A percentile compares a stretch with the other conserved stretches of the same genome.
Conservation (phyloP, 176 grass and related monocot genomes). For the Aegilops speltoides region DNA sequence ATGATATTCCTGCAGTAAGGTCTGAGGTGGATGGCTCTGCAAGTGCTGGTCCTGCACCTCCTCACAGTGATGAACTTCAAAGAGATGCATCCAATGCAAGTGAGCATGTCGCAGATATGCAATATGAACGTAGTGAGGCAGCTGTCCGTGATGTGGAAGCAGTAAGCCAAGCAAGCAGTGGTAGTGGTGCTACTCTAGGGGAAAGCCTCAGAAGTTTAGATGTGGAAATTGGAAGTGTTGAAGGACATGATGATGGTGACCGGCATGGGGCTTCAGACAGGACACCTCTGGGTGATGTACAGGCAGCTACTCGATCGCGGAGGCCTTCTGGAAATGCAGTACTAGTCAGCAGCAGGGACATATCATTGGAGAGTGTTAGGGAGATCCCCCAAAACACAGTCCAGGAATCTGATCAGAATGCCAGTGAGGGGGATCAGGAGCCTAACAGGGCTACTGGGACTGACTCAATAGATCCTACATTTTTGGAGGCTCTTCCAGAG, state of each 20-base stretch:
- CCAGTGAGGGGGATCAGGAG: constrained; percentile 51
- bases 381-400: constrained; percentile 68
- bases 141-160: constrained; percentile 83
- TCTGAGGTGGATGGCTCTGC: constrained; percentile 38
- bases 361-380: constrained; percentile 78
- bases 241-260: constrained; percentile 93
- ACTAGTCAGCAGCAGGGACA: constrained; percentile 50
- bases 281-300: constrained; percentile 60
- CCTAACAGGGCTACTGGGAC: constrained; percentile 45
- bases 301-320: constrained; percentile 50
- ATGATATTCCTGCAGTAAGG: constrained; percentile 23
- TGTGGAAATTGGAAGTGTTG: constrained; percentile 97
- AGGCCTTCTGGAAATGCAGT: constrained; percentile 52
- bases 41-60: constrained; percentile 49
- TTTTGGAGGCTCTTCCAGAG: constrained; percentile 97
- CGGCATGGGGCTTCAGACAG: constrained; percentile 71
- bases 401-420: constrained; percentile 65
- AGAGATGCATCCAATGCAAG: constrained; percentile 59
- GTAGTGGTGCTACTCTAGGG: constrained; percentile 93
- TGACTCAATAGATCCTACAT: constrained; percentile 92
- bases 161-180: constrained; percentile 95
- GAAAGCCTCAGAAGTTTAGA: constrained; percentile 96
- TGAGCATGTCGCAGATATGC: constrained; percentile 85
- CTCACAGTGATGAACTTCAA: constrained; percentile 52
- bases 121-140: constrained; percentile 78